Percentiles rank a stretch among this genome's conserved stretches.
Conservation (phyloP, 257 asterid species). For the Lithospermum erythrorhizon region DNA sequence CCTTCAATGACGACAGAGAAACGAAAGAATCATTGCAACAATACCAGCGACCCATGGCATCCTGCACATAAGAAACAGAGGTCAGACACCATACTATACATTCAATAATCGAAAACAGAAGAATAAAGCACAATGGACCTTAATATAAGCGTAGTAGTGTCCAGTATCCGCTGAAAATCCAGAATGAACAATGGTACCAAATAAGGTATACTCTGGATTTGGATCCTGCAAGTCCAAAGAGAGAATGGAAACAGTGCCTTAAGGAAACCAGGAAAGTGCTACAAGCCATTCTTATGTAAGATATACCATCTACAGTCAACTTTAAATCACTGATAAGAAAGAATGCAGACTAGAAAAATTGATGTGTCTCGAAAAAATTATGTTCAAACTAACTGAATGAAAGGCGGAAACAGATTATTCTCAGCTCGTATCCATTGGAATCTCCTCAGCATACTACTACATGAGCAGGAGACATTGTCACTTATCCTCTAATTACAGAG, state of each 20-base stretch:
- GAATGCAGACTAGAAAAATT: background rate
- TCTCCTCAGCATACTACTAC: no score
- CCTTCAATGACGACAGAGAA: conserved; percentile 56
- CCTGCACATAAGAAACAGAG: conserved; percentile 32
- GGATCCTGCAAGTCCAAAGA: conserved; percentile 45
- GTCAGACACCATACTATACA: background rate
- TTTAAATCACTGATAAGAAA: background rate
- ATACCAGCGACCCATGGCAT: conserved; percentile 84
- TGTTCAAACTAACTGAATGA: no score
- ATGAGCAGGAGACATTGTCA: no score
- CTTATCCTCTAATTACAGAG: no score
- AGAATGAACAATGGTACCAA: conserved; percentile 93
- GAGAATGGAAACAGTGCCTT: background rate
- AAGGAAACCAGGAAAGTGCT: background rate
- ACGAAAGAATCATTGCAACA: conserved; percentile 92
- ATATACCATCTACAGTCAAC: background rate
- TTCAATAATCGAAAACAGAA: conserved; percentile 4
- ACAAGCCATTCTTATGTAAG: background rate
- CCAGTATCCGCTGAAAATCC: conserved; percentile 97
- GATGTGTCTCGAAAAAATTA: no score
- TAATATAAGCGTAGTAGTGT: conserved; percentile 94
- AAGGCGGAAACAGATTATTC: no score
- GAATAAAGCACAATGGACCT: conserved; percentile 37
- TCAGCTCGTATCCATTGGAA: no score
- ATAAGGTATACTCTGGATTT: conserved; percentile 79